phyloP scores from a whole-genome alignment of 1,284 basidiomycete genomes.

The Puccinia horiana region DNA sequence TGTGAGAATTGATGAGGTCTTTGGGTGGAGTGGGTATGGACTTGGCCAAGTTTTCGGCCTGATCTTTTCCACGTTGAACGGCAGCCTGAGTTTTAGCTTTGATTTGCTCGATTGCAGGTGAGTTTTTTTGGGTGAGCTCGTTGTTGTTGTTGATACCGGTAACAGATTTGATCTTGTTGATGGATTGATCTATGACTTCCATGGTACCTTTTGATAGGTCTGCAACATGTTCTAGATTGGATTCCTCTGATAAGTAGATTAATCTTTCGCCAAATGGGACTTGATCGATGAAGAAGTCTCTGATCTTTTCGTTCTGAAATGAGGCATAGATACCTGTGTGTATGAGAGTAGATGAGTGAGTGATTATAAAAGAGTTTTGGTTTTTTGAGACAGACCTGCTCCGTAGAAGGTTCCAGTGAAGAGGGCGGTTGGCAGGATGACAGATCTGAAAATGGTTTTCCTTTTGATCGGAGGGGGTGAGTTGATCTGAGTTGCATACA shows the following conservation, averaged over 20 bases:
- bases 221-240: constrained; percentile 59
- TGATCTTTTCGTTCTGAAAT: constrained; percentile 72
- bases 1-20: not conserved
- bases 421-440: constrained; percentile 60
- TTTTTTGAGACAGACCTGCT: constrained; percentile 63
- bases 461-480: not conserved
- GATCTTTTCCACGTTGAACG: constrained; percentile 27
- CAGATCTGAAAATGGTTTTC: constrained; percentile 55
- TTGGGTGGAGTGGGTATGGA: not conserved
- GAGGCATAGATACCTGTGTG: constrained; percentile 64
- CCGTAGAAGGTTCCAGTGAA: constrained; percentile 67
- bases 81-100: constrained; percentile 37
- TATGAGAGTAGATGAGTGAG: not conserved
- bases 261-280: constrained; percentile 74
- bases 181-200: not conserved
- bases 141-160: not conserved
- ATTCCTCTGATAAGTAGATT: constrained; percentile 75
- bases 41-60: not conserved
- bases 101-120: not conserved
- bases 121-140: no score
- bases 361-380: not conserved
- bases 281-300: constrained; percentile 76
- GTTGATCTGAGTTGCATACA: not conserved
- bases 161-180: constrained; percentile 19
- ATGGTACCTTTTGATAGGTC: constrained; percentile 39